A percentile compares a stretch with the other conserved stretches of the same genome.
phyloP scores from a whole-genome alignment of 140 eudicot species.

The Erigeron philadelphicus region DNA sequence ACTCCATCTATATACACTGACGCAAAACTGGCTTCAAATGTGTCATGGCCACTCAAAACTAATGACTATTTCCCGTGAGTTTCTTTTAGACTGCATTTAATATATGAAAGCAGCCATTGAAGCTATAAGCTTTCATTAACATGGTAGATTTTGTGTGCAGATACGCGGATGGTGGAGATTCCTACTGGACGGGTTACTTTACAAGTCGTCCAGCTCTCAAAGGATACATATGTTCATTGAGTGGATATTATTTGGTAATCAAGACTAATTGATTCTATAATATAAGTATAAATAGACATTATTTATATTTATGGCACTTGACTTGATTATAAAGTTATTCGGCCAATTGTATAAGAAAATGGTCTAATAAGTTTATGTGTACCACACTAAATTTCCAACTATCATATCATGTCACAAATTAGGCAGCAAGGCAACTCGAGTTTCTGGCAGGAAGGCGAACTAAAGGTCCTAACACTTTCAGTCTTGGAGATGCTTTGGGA shows the following conservation, averaged over 20 bases:
- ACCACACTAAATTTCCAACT: not conserved
- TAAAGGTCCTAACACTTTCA: slow-evolving; percentile 41
- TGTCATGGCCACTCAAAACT: slow-evolving; percentile 76
- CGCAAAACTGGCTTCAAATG: slow-evolving; percentile 70
- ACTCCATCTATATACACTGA: slow-evolving; percentile 86
- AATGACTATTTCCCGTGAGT: slow-evolving; percentile 91
- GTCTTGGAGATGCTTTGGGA: slow-evolving; percentile 91
- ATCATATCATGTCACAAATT: not conserved
- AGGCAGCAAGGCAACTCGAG: slow-evolving; percentile 95
- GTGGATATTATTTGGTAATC: slow-evolving; percentile 83
- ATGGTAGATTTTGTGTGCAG: slow-evolving; percentile 34
- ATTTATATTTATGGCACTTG: not conserved
- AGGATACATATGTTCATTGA: slow-evolving; percentile 69
- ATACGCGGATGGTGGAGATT: slow-evolving; percentile 66
- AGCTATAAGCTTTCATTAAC: not conserved
- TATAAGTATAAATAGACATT: not conserved
- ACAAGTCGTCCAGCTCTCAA: slow-evolving; percentile 90
- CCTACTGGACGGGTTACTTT: slow-evolving; percentile 89
- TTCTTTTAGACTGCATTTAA: slow-evolving; percentile 1
- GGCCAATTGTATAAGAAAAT: not conserved
- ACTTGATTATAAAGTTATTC: not conserved
- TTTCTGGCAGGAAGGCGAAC: slow-evolving; percentile 53
- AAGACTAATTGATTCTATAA: not conserved
- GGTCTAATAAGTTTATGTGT: not conserved
- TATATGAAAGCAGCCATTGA: not conserved